Evolutionary conservation across 2,329 filamentous ascomycete genomes (phyloP), one percentile per base, ranked within the genome.

Genomic region (Neodidymelliopsis sp.): DNA sequence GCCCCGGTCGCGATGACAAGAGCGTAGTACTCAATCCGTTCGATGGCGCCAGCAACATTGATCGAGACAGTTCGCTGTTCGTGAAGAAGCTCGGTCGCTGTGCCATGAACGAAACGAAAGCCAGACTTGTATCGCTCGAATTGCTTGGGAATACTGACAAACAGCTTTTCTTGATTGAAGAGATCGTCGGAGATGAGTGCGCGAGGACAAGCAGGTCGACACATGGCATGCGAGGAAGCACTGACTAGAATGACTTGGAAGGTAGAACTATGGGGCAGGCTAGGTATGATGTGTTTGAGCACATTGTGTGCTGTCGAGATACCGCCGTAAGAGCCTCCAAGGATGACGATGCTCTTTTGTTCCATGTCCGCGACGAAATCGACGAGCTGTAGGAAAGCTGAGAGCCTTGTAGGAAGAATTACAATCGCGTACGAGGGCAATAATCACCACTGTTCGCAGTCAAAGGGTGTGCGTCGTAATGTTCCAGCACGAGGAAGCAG

Each of bases 291-390:
- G 42, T 69, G 57, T 51, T 70, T 67, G 28, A 75, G 59, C 34
- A 73, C 59, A 31, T 67, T 58, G 33, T 75, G 71, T 2, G 73
- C 71, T 22, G 60, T 65, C 2, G 73, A 70, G 6, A 74, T 50
- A 16, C 73, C 73, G 22, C 58, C 67, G 52, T 71, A 75, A 0
- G 73, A 75, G 9, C 63, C 69, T 5, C 73, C 73, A 7, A 74
- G 65, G 41, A 75, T 65, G 30, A 75, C n/a, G n/a, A n/a, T n/a
- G n/a, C n/a, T n/a, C n/a, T n/a, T n/a, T n/a, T n/a, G n/a, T n/a
- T n/a, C n/a, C n/a, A n/a, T n/a, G n/a, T n/a, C n/a, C n/a, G n/a
- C n/a, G n/a, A n/a, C n/a, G n/a, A n/a, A n/a, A n/a, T n/a, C n/a
- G n/a, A n/a, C n/a, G n/a, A n/a, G n/a, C n/a, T n/a, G n/a, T n/a